phyloP scores from a whole-genome alignment of 495 filamentous ascomycete species.

The Aspergillus asperescens region DNA sequence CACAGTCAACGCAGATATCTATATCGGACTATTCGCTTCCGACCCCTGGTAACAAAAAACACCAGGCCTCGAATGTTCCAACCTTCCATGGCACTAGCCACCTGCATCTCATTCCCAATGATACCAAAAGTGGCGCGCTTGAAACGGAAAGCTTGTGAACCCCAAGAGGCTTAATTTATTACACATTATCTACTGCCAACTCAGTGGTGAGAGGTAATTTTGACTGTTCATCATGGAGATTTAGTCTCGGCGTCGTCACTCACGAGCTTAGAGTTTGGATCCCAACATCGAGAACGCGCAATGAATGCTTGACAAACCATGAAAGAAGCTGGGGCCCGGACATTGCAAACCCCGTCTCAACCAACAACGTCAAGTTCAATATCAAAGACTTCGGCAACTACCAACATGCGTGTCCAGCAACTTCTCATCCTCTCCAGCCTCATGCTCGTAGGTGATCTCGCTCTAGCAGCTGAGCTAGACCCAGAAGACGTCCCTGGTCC shows the following conservation, averaged over 20 bases:
- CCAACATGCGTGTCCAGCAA: slow-evolving; percentile 26
- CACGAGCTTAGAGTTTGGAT: not conserved
- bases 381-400: not conserved
- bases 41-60: too few species aligned
- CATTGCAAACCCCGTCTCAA: too few species aligned
- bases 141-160: not conserved
- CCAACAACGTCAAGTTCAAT: not conserved
- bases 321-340: not conserved
- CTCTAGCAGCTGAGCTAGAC: slow-evolving; percentile 27
- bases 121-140: too few species aligned
- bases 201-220: not conserved
- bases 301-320: not conserved
- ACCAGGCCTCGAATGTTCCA: too few species aligned
- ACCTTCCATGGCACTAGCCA: too few species aligned
- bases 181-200: not conserved
- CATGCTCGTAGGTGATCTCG: slow-evolving; percentile 25
- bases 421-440: slow-evolving; percentile 26
- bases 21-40: too few species aligned
- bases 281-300: not conserved
- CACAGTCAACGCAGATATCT: too few species aligned
- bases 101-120: too few species aligned
- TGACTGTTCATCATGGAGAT: not conserved
- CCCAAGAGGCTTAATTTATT: not conserved
- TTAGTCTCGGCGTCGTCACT: slow-evolving; percentile 1
- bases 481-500: slow-evolving; percentile 30